Conservation (phyloP, 495 filamentous ascomycete genomes). For the Usnea hakonensis region DNA sequence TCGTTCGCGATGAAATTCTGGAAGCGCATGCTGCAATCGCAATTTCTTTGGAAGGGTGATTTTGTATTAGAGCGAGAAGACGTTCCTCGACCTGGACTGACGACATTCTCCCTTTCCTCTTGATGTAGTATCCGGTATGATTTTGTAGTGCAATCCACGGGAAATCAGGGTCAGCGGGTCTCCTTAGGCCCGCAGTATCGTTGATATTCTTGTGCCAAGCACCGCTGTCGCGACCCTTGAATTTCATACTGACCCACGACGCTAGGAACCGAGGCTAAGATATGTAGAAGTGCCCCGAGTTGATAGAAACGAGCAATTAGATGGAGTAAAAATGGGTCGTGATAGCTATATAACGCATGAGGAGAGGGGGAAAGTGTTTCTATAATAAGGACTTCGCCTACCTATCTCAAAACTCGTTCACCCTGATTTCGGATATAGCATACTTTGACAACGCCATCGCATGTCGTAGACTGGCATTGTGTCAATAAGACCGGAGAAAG, state of each 20-base stretch:
- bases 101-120: neutral
- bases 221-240: neutral
- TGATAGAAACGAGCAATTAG: too few species aligned
- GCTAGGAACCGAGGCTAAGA: neutral
- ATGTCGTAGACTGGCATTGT: too few species aligned
- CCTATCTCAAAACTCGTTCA: too few species aligned
- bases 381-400: too few species aligned
- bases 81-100: conserved; percentile 1
- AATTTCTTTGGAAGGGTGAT: conserved; percentile 1
- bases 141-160: neutral
- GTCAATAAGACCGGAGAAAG: too few species aligned
- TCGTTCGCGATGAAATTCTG: neutral
- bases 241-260: neutral
- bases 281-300: neutral
- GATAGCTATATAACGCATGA: too few species aligned
- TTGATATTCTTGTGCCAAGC: neutral
- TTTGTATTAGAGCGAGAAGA: neutral
- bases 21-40: conserved; percentile 14
- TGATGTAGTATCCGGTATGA: neutral
- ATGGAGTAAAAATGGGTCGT: too few species aligned
- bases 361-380: too few species aligned
- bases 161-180: neutral
- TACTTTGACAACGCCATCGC: too few species aligned
- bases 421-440: too few species aligned
- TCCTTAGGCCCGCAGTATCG: neutral